Evolutionary conservation across 2,329 filamentous ascomycete genomes (phyloP), one percentile per base, ranked within the genome.

Genomic region (Penicillium italicum): DNA sequence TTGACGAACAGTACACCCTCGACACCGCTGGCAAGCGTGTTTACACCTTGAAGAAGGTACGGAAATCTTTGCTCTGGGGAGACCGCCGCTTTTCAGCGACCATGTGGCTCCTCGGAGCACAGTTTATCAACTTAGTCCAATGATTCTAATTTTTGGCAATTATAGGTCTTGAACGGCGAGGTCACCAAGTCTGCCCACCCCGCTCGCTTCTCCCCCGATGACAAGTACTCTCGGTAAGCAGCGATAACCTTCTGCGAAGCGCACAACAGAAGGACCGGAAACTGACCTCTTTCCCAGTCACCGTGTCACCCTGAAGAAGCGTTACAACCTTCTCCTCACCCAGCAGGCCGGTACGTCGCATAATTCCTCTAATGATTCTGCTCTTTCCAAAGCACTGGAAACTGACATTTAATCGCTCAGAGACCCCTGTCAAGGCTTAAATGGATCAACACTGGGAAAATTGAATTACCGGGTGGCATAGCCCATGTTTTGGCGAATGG

Each of bases 151-250:
- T 48, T 63, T 30, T 50, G 24, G 20, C 38, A 40, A 50, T 18
- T 28, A 33, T 20, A 55, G 53, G 50, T 95, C 65, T 68, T 80
- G 59, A 82, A 86, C 67, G 88, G 89, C 71, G 85, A 91, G 72
- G 90, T 97, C 71, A 96, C 93, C 75, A 96, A 96, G 82, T 94
- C 89, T 51, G 94, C 94, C 54, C 93, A 97, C 79, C 93, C 94
- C 44, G 94, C 94, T 41, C 85, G 94, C 66, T 99, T 97, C 82
- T 96, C 91, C 44, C 94, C 94, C 62, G 94, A 99, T 78, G 94
- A 99, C 82, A 96, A 97, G 82, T 97, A 95, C 84, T 96, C 91
- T 70, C 81, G 84, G 82, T 85, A 72, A 49, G 76, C 64, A 49
- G 18, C 40, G 2, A 14, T 26, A 2, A 22, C 14, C 14, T 12